Evolutionary conservation across 768 basidiomycete species (phyloP), one percentile per base, ranked within the genome.

Genomic region (Ephemerocybe angulata): DNA sequence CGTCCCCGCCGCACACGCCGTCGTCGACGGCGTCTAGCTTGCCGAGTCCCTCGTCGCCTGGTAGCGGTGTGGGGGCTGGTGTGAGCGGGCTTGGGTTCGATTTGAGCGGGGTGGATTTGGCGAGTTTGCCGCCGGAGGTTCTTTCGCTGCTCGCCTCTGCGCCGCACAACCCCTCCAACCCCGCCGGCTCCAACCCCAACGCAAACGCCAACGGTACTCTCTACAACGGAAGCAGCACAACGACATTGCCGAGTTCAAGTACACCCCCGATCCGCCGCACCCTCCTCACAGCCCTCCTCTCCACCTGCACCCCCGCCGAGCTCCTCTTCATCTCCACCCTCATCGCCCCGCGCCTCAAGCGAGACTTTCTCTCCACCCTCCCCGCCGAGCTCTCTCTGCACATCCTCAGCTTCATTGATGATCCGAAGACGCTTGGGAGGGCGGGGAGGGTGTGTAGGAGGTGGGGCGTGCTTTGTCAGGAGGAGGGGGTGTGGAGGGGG

Each of bases 401-500:
- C 62, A 80, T 94, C 52, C 76, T 97, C 31, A 69, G 77, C 53
- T 94, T 85, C 67, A 75, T 96, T 40, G 84, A 92, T 53, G 87
- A 92, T 42, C 85, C 89, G 0, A 72, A 72, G 40, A 85, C 87
- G 0, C 82, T 97, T 10, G 75, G 83, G 0, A 74, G 90, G 11
- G 87, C 87, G 0, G 75, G 80, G 37, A 76, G 80, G 30, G 94
- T 95, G 27, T 87, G 85, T 60, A 73, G 75, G 51, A 76, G 77
- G 47, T 98, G 95, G 95, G 70, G 77, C 13, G 70, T 67, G 15
- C 77, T 97, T 5, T 76, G 86, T 6, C 70, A 76, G 42, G 93
- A 93, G 62, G 91, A 95, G 59, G 78, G 74, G 58, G 74, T 90
- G 11, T 98, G 94, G 95, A 85, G 82, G 67, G 62, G 76, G 11